A percentile compares a stretch with the other conserved stretches of the same genome.
These are phyloP conservation scores for Beta vulgaris DNA, from an alignment of 148 eudicot species.

Conservation along the genomic window DNA sequence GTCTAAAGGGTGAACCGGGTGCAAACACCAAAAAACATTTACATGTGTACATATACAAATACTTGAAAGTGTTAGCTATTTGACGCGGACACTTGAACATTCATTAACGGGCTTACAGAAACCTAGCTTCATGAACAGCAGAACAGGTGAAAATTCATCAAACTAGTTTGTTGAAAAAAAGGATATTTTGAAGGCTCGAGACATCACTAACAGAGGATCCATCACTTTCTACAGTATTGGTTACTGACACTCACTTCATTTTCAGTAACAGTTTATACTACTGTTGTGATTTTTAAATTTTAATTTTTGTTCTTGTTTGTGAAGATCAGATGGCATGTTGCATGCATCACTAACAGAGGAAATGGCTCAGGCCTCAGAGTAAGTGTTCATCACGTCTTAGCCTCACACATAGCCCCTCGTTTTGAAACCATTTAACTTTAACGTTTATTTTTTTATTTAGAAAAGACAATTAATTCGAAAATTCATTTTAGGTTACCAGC, in stretches of 20 bases:
- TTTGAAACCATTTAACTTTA: neutral
- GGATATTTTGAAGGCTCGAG: neutral
- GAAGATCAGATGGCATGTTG: neutral
- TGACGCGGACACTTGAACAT: no score
- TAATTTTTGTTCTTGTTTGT: neutral
- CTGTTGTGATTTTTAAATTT: neutral
- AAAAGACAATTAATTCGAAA: no score
- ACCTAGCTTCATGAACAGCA: no score
- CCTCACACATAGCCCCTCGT: neutral
- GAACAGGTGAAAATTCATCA: constrained; percentile 10
- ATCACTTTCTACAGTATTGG: neutral
- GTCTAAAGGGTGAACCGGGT: no score
- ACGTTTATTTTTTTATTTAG: neutral
- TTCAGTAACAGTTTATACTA: neutral
- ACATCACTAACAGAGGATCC: neutral
- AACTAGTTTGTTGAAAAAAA: constrained; percentile 7
- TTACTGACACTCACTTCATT: neutral
- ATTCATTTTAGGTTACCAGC: no score
- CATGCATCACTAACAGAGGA: neutral
- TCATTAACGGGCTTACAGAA: no score
- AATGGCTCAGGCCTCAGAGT: neutral
- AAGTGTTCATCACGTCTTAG: neutral
- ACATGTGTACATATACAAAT: no score
- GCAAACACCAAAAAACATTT: no score
- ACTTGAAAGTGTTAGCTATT: no score